Evolutionary conservation across 495 filamentous ascomycete genomes (phyloP), one percentile per base, ranked within the genome.

Genomic region (Aspergillus diversus): DNA sequence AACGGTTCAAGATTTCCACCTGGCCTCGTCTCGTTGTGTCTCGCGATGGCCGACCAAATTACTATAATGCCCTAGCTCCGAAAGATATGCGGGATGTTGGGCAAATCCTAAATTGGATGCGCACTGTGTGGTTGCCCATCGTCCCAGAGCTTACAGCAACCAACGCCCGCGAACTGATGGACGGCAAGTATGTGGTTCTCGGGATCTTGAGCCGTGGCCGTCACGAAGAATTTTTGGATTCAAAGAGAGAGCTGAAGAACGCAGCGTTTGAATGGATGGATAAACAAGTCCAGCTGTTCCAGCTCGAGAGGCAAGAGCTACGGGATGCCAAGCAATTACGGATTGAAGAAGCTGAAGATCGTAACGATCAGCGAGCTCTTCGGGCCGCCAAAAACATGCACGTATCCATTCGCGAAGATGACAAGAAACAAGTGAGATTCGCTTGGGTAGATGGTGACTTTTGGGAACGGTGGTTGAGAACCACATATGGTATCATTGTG

Each of bases 371-470:
- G 73, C 85, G 92, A 39, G 93, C 92, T 7, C 72, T 97, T 57
- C 83, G 92, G 48, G 81, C 86, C n/a, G 96, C 95, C 27, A 99
- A 99, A 81, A 90, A 86, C 64, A 97, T 96, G 74, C 84, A 87
- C 7, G 93, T 98, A 70, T 90, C 90, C 60, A 94, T 97, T 82
- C 87, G 93, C 64, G 87, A 90, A 69, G 84, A 91, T 57, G 87
- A 92, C 70, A 89, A 89, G 68, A 97, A 95, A 75, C 89, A 95
- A 68, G 92, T 97, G 31, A 83, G 88, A 5, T 99, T 99, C 78
- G 95, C 96, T n/a, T 98, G 96, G 96, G 92, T 98, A 7, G 95
- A 99, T 74, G 93, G 93, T 53, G 86, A 92, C 27, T 97, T 98
- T 75, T 99, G 95, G 95, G 93, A 97, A 73, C 84, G 94, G 42